Percentiles rank a stretch among this genome's conserved stretches.
phyloP scores from a whole-genome alignment of 1,284 basidiomycete genomes.

The Tilletiaria anomala region DNA sequence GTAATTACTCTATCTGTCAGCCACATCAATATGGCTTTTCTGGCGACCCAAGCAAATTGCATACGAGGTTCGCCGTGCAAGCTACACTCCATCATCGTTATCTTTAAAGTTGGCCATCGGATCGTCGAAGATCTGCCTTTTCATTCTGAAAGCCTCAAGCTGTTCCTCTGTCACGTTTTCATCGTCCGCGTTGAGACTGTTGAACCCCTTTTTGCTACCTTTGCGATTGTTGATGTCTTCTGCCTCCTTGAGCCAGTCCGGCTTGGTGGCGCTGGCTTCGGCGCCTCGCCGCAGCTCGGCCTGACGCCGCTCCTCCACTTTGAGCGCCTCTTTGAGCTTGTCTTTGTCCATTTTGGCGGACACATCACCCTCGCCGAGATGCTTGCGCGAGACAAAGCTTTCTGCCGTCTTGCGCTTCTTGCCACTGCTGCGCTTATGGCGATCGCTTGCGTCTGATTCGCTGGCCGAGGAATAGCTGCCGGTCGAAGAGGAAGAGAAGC shows the following conservation, averaged over 20 bases:
- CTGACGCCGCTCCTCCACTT: conserved; percentile 5
- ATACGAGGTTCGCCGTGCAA: too few relatives aligned
- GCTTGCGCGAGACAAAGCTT: conserved; percentile 4
- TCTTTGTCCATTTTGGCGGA: conserved; percentile 8
- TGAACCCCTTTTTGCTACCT: too few relatives aligned
- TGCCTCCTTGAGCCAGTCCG: conserved; percentile 23
- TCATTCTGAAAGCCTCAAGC: conserved; percentile 74
- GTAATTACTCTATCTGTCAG: too few relatives aligned
- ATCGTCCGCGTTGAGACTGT: conserved; percentile 44
- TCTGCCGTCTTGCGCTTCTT: background rate
- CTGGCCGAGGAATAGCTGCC: background rate
- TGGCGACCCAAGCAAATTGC: too few relatives aligned
- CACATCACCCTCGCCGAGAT: conserved; percentile 9
- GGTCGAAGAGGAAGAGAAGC: too few relatives aligned
- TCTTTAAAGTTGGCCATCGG: conserved; percentile 78
- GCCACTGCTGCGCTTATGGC: background rate
- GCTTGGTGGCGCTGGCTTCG: too few relatives aligned
- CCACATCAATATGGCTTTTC: too few relatives aligned
- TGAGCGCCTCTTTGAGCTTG: conserved; percentile 10
- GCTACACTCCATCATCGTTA: too few relatives aligned
- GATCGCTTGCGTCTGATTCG: background rate
- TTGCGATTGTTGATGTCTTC: conserved; percentile 11
- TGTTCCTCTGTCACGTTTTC: conserved; percentile 81
- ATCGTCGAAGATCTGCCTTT: conserved; percentile 53
- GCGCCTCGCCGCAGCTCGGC: conserved; percentile 1